Evolutionary conservation across 371 early-diverging fungal genomes (phyloP), one percentile per base, ranked within the genome.

Genomic region (Amoeboaphelidium protococcarum): DNA sequence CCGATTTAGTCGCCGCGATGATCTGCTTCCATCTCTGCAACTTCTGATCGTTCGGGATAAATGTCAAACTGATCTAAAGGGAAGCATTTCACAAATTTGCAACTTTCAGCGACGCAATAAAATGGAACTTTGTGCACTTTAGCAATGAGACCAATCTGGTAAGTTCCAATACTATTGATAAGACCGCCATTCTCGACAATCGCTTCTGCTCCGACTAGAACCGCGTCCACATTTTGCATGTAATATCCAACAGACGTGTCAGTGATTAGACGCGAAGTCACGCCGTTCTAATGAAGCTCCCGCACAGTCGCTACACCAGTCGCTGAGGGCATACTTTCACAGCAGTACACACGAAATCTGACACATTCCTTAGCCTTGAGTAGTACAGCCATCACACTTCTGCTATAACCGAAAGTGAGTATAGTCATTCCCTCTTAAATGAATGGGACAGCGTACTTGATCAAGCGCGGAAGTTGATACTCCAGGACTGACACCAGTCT

Each of bases 121-220:
- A 91, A 76, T n/a, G 92, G 91, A 58, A 81, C 86, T 47, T 77
- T 74, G 25, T 82, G 73, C 0, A 87, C 80, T 58, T 83, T 85
- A 3, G 96, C 92, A 13, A 89, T 80, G 10, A 95, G 63, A 4
- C 91, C 86, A 55, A 91, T 73, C 61, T 86, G 89, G 55, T 85
- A 90, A 13, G 83, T 82, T 26, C 87, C 85, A 52, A 79, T 75
- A 64, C 82, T 80, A 58, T 92, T 95, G 54, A 95, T 80, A 42
- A 95, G 58, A 3, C 96, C 96, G 25, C 96, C 96, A 55, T 88
- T 95, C 61, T 89, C 87, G 3, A 86, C 87, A 1, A 95, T 87
- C 27, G 84, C 96, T 62, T 95, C 96, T 13, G 92, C 96, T 4
- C 96, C 96, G 25, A 89, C 90, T 52, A 92, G 71, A 0, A 89